Evolutionary conservation across 2,329 filamentous ascomycete species (phyloP), one percentile per base, ranked within the genome.

Genomic region (Neopestalotiopsis sp.): DNA sequence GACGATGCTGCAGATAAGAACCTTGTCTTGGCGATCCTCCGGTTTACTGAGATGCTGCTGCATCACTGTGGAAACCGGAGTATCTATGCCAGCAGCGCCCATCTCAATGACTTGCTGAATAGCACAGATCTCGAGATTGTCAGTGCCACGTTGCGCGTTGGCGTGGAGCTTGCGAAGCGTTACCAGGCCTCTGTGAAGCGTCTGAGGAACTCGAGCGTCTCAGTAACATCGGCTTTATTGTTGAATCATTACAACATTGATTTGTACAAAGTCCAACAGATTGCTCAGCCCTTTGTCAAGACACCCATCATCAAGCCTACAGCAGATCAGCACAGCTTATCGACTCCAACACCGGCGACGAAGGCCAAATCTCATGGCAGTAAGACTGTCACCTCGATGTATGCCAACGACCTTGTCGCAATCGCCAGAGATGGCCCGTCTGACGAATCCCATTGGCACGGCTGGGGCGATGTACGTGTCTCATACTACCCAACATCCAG

Each of bases 61-160:
- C 94, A 98, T 79, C 96, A 97, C 78, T 99, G 96, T 81, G 96
- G 95, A 70, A 99, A 99, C 78, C 88, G 97, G 74, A 98, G 95
- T 82, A 91, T 99, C 75, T 99, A 98, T 80, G 94, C 92, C 70
- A 99, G 96, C 84, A 98, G 95, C 79, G 87, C 91, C 73, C 93
- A 97, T 75, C 84, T 99, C 70, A 96, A 95, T 78, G 91, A 95
- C 77, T 87, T 99, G 56, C 88, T 99, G 69, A 94, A 98, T 80
- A 95, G 93, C 59, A 95, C 94, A 2, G 95, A 92, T 30, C 86
- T 95, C 68, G 89, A 90, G 34, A 87, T 99, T 63, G 86, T 99
- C 67, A 90, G 92, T 76, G 88, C 88, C 38, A 92, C 94, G 9
- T 87, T 99, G 57, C 90, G 93, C 71, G 89, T 99, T 70, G 91